A percentile compares a stretch with the other conserved stretches of the same genome.
Evolutionary conservation across 2,329 filamentous ascomycete genomes (phyloP).

Genomic region (Escovopsis sp.): DNA sequence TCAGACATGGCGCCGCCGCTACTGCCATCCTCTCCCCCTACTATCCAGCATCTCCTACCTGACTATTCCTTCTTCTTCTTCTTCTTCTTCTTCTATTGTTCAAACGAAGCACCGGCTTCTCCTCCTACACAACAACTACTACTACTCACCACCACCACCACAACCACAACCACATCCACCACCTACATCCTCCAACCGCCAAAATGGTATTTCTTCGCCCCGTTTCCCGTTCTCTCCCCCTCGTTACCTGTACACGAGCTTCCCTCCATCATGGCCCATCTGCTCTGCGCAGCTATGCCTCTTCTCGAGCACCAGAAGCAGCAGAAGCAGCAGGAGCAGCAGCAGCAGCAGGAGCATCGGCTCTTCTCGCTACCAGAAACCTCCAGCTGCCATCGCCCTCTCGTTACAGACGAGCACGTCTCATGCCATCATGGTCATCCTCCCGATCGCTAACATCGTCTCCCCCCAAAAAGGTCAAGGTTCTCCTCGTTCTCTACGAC

Average conservation of each 20-base stretch:
- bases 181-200: conserved; percentile 6
- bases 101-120: neutral
- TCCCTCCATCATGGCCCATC: conserved; percentile 13
- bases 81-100: too few relatives aligned
- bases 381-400: conserved; percentile 10
- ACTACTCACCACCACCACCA: neutral
- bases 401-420: conserved; percentile 3
- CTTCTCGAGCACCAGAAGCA: conserved; percentile 11
- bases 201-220: conserved; percentile 21
- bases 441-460: conserved; percentile 41
- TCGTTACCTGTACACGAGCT: conserved; percentile 13
- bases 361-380: conserved; percentile 24
- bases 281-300: conserved; percentile 9
- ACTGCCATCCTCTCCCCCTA: too few relatives aligned
- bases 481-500: conserved; percentile 89
- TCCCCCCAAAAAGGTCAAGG: conserved; percentile 59
- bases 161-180: conserved; percentile 2
- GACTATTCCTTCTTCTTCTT: too few relatives aligned
- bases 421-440: conserved; percentile 22
- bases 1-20: too few relatives aligned
- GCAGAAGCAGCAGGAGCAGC: conserved; percentile 19
- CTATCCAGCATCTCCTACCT: too few relatives aligned
- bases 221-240: conserved; percentile 12
- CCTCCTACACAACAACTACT: neutral
- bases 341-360: conserved; percentile 22